Conservation (phyloP, 768 basidiomycete genomes). For the Phylloporus scabripes region DNA sequence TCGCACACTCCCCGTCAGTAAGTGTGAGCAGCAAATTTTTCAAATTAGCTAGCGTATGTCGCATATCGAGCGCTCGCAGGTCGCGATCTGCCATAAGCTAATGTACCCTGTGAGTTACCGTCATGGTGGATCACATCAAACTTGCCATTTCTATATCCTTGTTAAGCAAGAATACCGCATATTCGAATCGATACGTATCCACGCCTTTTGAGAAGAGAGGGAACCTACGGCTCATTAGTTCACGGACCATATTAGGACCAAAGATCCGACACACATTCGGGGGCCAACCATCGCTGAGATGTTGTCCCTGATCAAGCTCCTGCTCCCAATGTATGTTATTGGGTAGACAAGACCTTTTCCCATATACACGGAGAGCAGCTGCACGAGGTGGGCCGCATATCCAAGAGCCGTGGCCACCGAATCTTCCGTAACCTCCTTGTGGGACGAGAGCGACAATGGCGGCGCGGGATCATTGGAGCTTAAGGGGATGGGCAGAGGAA, state of each 20-base stretch:
- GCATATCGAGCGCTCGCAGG: slow-evolving; percentile 84
- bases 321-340: slow-evolving; percentile 83
- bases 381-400: slow-evolving; percentile 82
- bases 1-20: slow-evolving; percentile 59
- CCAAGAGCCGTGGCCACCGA: slow-evolving; percentile 85
- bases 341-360: slow-evolving; percentile 80
- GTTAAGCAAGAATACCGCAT: slow-evolving; percentile 93
- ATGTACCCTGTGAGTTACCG: slow-evolving; percentile 3
- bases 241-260: background rate
- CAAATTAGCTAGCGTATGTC: slow-evolving; percentile 94
- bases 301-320: slow-evolving; percentile 86
- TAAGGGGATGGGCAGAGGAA: slow-evolving; percentile 87
- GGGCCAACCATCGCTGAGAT: slow-evolving; percentile 96
- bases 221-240: slow-evolving; percentile 54
- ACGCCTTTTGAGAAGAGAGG: slow-evolving; percentile 93
- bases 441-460: slow-evolving; percentile 60
- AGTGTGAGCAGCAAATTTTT: slow-evolving; percentile 89
- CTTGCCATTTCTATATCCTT: slow-evolving; percentile 93
- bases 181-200: slow-evolving; percentile 95
- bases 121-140: background rate
- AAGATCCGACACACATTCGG: slow-evolving; percentile 62
- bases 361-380: slow-evolving; percentile 74
- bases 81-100: slow-evolving; percentile 91
- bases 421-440: slow-evolving; percentile 77
- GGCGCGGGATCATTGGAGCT: slow-evolving; percentile 75